These are phyloP conservation scores for Kalaharituber pfeilii DNA, from an alignment of 2,329 filamentous ascomycete species.

Conservation along the genomic window DNA sequence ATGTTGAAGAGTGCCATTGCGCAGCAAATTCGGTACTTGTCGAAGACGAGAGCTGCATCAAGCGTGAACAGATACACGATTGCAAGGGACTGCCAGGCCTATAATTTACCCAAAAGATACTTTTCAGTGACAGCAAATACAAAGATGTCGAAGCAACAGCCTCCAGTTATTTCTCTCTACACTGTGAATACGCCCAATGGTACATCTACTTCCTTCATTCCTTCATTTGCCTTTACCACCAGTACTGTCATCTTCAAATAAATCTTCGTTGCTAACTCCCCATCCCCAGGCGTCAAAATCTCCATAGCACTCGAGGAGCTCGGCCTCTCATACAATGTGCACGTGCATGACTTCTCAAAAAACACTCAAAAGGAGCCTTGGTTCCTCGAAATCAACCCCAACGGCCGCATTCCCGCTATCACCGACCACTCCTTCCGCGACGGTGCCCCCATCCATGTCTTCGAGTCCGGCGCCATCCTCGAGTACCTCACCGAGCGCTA, in stretches of 20 bases:
- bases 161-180: slow-evolving; percentile 58
- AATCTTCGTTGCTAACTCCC: too few relatives aligned
- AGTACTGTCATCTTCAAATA: not conserved
- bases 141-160: not conserved
- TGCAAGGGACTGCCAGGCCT: too few relatives aligned
- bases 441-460: slow-evolving; percentile 55
- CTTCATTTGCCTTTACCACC: not conserved
- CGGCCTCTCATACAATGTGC: slow-evolving; percentile 40
- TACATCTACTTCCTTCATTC: not conserved
- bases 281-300: slow-evolving; percentile 58
- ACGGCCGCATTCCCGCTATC: slow-evolving; percentile 75
- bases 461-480: slow-evolving; percentile 70
- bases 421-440: slow-evolving; percentile 63
- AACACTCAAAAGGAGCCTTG: slow-evolving; percentile 70
- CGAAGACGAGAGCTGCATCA: too few relatives aligned
- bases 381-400: slow-evolving; percentile 86
- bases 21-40: too few relatives aligned
- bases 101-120: not conserved
- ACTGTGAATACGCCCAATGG: slow-evolving; percentile 74
- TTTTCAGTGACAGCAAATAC: not conserved
- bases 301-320: slow-evolving; percentile 78
- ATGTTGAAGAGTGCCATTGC: too few relatives aligned
- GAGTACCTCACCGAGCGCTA: slow-evolving; percentile 71
- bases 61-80: too few relatives aligned
- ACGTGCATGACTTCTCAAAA: slow-evolving; percentile 50